Base-by-base conservation (phyloP, 345 rosid species). In the Hevea brasiliensis region DNA sequence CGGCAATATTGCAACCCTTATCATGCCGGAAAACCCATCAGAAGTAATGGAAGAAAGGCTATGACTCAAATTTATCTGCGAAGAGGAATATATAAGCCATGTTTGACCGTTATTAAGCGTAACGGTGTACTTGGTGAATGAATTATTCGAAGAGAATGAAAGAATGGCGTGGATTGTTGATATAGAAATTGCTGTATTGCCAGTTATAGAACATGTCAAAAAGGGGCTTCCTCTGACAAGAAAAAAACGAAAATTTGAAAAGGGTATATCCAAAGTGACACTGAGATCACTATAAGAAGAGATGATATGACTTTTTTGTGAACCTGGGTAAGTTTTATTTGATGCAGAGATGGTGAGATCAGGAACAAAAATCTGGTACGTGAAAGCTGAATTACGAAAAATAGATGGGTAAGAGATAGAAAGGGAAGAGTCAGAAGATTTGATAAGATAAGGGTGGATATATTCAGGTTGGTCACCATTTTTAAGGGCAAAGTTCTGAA, bases 221-320 rank as follows among this genome's bases (percentile, higher is more conserved):
- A 85, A 92, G 24, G 99, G 98, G 74, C 94, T 88, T 29, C 99
- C 98, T 70, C 99, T 80, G 8, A 85, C 94, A 48, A 95, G 93
- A 56, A 85, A 91, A 85, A 92, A 92, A 0, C 92, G 85, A 50
- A 95, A 84, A 40, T 85, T 85, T 2, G 90, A 83, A 45, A 84
- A 76, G n/a, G 98, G 94, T 21, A 89, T 72, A 70, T 95, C 98
- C 72, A 95, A 81, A 58, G 96, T 92, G 67, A 95, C 80, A 51
- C 90, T 80, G 62, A 95, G 93, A 83, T 92, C 98, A 80, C 82
- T 71, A 74, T 65, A 89, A 1, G 94, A 86, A 37, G 98, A 84
- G 63, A 95, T 88, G 0, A 90, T 32, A 61, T 92, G 98, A 37
- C 84, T 81, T 48, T 56, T 71, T 0, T 62, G 61, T 0, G 86